Evolutionary conservation across 192 early-diverging fungal species (phyloP).

Genomic region (Chytriomyces hyalinus): DNA sequence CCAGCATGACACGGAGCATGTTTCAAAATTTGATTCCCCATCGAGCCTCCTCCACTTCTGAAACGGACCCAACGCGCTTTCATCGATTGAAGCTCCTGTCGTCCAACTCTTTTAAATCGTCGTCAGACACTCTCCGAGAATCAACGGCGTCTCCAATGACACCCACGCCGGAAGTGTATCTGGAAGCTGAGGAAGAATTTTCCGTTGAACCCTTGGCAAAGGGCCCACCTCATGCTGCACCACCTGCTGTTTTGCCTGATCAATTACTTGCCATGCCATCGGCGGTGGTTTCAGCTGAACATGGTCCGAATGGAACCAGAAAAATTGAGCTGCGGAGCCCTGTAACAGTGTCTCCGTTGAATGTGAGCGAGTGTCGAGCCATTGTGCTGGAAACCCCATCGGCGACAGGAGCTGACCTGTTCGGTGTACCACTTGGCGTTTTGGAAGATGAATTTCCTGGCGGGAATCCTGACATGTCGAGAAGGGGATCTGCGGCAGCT

Average conservation of each 20-base stretch:
- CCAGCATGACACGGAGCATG: not conserved
- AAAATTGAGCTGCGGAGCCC: conserved; percentile 13
- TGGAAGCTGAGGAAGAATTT: not conserved
- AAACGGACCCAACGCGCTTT: not conserved
- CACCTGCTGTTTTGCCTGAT: not conserved
- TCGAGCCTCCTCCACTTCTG: not conserved
- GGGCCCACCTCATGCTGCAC: not conserved
- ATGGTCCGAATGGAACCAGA: not conserved
- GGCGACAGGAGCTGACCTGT: conserved; percentile 11
- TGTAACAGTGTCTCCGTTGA: conserved; percentile 11
- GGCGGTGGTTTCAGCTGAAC: not conserved
- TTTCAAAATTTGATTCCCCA: not conserved
- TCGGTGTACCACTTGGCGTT: conserved; percentile 29
- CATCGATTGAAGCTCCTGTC: not conserved
- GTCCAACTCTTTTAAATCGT: not conserved
- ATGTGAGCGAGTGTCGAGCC: conserved; percentile 17
- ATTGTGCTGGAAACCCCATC: conserved; percentile 8
- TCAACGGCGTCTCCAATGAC: not conserved
- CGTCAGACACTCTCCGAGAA: not conserved
- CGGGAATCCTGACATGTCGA: not conserved
- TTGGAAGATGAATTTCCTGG: conserved; percentile 12
- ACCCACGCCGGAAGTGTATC: not conserved
- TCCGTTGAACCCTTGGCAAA: not conserved
- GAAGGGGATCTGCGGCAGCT: not conserved
- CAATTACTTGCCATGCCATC: not conserved